Evolutionary conservation across 2,329 filamentous ascomycete genomes (phyloP).

Genomic region (Aspergillus bombycis): DNA sequence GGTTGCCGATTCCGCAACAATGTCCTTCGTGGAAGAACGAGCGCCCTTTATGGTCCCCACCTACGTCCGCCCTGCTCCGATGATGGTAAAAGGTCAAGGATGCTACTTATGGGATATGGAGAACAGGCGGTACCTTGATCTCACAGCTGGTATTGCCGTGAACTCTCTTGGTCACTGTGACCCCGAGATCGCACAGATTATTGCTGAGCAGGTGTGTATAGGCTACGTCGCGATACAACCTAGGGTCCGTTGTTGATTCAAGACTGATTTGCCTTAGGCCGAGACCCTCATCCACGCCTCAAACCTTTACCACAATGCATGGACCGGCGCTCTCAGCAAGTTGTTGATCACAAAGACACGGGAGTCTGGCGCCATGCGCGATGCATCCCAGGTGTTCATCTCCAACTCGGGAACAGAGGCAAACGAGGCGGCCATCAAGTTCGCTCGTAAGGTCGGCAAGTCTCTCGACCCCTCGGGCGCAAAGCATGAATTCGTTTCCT

Average conservation of each 20-base stretch:
- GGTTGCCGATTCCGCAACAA: conserved; percentile 71
- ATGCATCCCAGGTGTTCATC: conserved; percentile 80
- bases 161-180: conserved; percentile 92
- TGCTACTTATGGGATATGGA: conserved; percentile 90
- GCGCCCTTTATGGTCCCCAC: conserved; percentile 93
- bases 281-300: conserved; percentile 85
- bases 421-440: conserved; percentile 97
- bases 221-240: background rate
- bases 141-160: conserved; percentile 95
- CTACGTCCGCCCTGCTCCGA: conserved; percentile 84
- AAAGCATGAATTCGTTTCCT: conserved; percentile 87
- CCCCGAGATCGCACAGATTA: conserved; percentile 71
- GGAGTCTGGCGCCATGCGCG: conserved; percentile 78
- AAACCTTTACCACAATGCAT: conserved; percentile 96
- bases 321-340: conserved; percentile 88
- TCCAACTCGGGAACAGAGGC: conserved; percentile 97
- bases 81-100: conserved; percentile 86
- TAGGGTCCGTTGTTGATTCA: conserved; percentile 2
- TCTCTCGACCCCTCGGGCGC: conserved; percentile 68
- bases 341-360: conserved; percentile 80
- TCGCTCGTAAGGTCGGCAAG: conserved; percentile 89
- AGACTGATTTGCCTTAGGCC: conserved; percentile 46
- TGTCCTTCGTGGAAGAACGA: conserved; percentile 73
- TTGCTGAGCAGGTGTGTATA: conserved; percentile 71
- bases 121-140: conserved; percentile 86